Evolutionary conservation across 495 filamentous ascomycete genomes (phyloP).

Genomic region (Penicillium dipodomyicola): DNA sequence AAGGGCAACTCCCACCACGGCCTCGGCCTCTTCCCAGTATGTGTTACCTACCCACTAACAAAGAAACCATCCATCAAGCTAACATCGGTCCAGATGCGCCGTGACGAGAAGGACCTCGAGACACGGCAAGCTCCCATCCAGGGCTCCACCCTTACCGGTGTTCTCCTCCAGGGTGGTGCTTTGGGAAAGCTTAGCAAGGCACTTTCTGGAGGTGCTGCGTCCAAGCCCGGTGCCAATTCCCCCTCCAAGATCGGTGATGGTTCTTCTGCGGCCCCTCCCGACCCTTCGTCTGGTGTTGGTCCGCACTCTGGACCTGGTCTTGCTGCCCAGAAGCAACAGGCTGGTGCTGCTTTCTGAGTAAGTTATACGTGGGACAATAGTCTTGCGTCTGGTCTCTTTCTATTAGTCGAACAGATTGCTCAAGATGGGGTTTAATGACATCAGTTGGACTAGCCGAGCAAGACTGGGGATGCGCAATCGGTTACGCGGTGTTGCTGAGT

Average conservation of each 20-base stretch:
- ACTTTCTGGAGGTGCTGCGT: constrained; percentile 11
- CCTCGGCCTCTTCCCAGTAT: constrained; percentile 25
- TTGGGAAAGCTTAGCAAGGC: constrained; percentile 18
- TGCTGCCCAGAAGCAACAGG: constrained; percentile 1
- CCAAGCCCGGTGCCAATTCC: background rate
- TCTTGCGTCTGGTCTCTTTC: background rate
- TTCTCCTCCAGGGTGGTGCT: constrained; percentile 20
- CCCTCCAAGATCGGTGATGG: background rate
- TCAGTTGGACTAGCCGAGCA: background rate
- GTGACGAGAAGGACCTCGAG: constrained; percentile 16
- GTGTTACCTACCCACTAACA: background rate
- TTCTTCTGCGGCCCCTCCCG: constrained; percentile 3
- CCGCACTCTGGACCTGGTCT: constrained; percentile 9
- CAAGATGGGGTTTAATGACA: background rate
- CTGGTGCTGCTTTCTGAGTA: constrained; percentile 1
- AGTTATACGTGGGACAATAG: background rate
- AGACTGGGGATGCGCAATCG: background rate
- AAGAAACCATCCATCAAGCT: background rate
- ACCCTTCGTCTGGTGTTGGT: constrained; percentile 10
- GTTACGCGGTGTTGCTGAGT: background rate
- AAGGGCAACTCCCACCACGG: constrained; percentile 25
- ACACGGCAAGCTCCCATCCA: constrained; percentile 22
- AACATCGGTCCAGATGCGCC: constrained; percentile 21
- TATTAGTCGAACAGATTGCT: background rate
- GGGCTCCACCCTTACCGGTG: constrained; percentile 23